These are phyloP conservation scores for Austroboletus niveus DNA, from an alignment of 1,284 basidiomycete species.

Conservation along the genomic window DNA sequence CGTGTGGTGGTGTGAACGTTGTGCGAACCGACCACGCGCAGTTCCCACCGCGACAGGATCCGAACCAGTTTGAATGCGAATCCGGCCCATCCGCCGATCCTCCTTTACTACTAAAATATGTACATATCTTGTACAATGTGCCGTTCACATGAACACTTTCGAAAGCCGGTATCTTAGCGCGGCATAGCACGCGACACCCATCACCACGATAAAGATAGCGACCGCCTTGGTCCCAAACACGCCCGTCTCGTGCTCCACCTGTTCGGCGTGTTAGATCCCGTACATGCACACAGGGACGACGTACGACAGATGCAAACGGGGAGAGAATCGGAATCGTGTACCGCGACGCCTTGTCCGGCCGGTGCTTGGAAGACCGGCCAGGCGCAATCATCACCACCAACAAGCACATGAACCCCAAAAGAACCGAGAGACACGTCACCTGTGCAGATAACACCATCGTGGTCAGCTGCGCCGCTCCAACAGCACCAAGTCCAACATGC, in stretches of 20 bases:
- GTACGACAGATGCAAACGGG: conserved; percentile 65
- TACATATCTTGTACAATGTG: neutral
- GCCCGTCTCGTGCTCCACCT: conserved; percentile 66
- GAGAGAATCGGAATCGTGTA: conserved; percentile 70
- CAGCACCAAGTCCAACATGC: neutral
- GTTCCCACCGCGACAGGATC: conserved; percentile 26
- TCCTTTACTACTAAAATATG: neutral
- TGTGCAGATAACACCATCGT: conserved; percentile 23
- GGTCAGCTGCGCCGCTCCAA: conserved; percentile 14
- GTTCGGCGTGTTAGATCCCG: conserved; percentile 9
- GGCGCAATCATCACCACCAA: conserved; percentile 32
- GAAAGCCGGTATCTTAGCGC: conserved; percentile 26
- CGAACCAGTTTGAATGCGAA: conserved; percentile 21
- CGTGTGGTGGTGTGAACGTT: conserved; percentile 17
- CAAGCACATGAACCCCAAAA: conserved; percentile 45
- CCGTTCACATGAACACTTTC: conserved; percentile 4
- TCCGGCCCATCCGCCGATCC: no score
- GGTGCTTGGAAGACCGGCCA: conserved; percentile 28
- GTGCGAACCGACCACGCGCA: conserved; percentile 16
- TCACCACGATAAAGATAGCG: conserved; percentile 35
- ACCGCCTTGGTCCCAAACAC: conserved; percentile 47
- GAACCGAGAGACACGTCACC: conserved; percentile 40
- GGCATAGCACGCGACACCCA: conserved; percentile 40
- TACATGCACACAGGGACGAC: conserved; percentile 18
- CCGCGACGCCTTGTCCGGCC: conserved; percentile 42